Conservation (phyloP, 306 rosid species). For the Sicyos baderoa region DNA sequence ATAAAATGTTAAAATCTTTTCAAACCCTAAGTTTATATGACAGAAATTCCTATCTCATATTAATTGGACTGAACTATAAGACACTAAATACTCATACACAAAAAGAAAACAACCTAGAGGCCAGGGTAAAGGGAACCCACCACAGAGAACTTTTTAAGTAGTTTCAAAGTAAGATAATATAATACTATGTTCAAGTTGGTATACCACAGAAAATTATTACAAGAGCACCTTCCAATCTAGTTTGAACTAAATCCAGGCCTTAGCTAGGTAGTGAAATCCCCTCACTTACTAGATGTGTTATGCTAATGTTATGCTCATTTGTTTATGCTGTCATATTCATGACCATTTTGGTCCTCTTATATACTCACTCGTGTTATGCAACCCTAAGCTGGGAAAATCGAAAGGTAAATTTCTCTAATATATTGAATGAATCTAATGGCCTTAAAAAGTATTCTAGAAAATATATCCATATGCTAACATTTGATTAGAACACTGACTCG, state of each 20-base stretch:
- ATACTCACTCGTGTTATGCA: neutral
- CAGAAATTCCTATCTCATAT: neutral
- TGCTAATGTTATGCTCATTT: neutral
- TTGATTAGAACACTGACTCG: constrained; percentile 54
- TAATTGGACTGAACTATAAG: neutral
- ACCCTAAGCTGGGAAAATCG: neutral
- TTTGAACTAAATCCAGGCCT: neutral
- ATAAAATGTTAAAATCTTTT: neutral
- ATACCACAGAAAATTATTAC: neutral
- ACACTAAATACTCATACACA: neutral
- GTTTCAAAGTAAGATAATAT: neutral
- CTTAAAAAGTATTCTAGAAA: neutral
- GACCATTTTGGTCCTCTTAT: neutral
- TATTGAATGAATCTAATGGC: neutral
- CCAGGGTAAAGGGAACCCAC: neutral
- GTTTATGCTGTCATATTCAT: neutral
- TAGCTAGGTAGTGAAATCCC: neutral
- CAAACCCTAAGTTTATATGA: neutral
- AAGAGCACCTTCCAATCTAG: neutral
- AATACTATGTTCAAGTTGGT: neutral
- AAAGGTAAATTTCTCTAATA: neutral
- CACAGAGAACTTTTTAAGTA: neutral
- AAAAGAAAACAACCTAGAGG: constrained; percentile 4
- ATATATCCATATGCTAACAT: neutral
- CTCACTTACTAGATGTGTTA: neutral